A percentile compares a stretch with the other conserved stretches of the same genome.
Conservation (phyloP, 1,284 basidiomycete genomes). For the Flammula alnicola region DNA sequence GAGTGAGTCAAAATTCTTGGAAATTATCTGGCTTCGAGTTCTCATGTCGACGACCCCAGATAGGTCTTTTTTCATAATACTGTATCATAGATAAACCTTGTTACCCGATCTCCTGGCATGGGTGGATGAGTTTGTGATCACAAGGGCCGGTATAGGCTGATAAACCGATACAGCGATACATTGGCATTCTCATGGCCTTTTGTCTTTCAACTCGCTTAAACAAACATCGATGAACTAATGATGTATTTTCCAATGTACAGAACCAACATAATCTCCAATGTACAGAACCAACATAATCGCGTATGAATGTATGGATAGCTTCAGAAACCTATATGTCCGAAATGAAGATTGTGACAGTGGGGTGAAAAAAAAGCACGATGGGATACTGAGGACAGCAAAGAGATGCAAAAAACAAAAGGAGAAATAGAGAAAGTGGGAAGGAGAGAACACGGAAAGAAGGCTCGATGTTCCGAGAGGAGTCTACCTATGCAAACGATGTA, state of each 20-base stretch:
- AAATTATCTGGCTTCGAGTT: not conserved
- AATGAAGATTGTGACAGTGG: constrained; percentile 14
- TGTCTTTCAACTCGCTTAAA: not conserved
- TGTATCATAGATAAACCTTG: too few species aligned
- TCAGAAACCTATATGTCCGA: constrained; percentile 9
- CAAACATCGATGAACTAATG: constrained; percentile 1
- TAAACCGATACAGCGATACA: too few species aligned
- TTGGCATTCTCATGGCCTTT: too few species aligned
- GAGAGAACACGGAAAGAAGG: too few species aligned
- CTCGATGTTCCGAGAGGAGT: too few species aligned
- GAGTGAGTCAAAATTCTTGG: not conserved
- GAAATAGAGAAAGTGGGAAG: constrained; percentile 3
- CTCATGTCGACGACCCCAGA: not conserved
- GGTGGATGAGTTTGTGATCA: too few species aligned
- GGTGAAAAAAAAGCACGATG: not conserved
- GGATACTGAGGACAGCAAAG: not conserved
- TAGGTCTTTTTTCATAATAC: not conserved
- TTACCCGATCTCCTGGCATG: too few species aligned
- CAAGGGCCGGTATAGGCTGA: too few species aligned
- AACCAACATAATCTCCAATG: not conserved
- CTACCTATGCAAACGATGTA: too few species aligned
- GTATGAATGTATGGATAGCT: constrained; percentile 3
- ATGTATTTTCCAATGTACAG: too few species aligned
- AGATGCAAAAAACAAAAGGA: not conserved
- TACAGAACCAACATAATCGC: not conserved